A percentile compares a stretch with the other conserved stretches of the same genome.
These are phyloP conservation scores for Poa pratensis DNA, from an alignment of 176 grass and related monocot species.

Conservation along the genomic window DNA sequence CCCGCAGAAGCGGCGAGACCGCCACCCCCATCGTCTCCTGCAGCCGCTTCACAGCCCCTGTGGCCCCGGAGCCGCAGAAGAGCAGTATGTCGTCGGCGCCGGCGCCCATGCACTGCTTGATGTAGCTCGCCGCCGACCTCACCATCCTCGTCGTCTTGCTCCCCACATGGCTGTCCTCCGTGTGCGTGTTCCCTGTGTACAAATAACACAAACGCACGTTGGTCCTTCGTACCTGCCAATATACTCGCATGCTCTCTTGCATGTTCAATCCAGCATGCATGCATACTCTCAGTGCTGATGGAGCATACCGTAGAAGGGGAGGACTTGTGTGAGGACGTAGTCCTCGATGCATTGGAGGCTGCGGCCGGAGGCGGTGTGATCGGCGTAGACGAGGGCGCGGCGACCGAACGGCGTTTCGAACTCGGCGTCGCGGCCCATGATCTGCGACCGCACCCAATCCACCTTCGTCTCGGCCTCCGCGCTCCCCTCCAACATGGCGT, in stretches of 20 bases:
- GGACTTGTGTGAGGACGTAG: slow-evolving; percentile 72
- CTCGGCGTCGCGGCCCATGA: slow-evolving; percentile 49
- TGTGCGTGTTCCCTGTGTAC: slow-evolving; percentile 78
- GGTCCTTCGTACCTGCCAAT: not conserved
- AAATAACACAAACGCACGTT: not conserved
- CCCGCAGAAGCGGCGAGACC: slow-evolving; percentile 39
- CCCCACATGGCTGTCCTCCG: slow-evolving; percentile 82
- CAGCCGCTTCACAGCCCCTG: slow-evolving; percentile 71
- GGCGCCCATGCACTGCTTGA: slow-evolving; percentile 74
- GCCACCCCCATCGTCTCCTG: slow-evolving; percentile 77
- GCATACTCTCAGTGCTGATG: not conserved
- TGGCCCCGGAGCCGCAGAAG: slow-evolving; percentile 73
- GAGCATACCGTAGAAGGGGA: slow-evolving; percentile 80
- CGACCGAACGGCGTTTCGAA: slow-evolving; percentile 77
- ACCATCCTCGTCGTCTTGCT: slow-evolving; percentile 61
- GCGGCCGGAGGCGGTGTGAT: slow-evolving; percentile 78
- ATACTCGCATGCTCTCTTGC: not conserved
- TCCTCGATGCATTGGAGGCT: slow-evolving; percentile 71
- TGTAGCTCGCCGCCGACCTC: slow-evolving; percentile 55
- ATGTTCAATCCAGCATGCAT: not conserved
- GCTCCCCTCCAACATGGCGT: slow-evolving; percentile 29
- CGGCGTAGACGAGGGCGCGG: slow-evolving; percentile 67
- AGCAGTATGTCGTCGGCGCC: slow-evolving; percentile 57
- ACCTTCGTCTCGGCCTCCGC: slow-evolving; percentile 39
- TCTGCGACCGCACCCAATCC: slow-evolving; percentile 54